A percentile compares a stretch with the other conserved stretches of the same genome.
phyloP scores from a whole-genome alignment of 2,329 filamentous ascomycete species.

The Chrysoporthe cubensis region DNA sequence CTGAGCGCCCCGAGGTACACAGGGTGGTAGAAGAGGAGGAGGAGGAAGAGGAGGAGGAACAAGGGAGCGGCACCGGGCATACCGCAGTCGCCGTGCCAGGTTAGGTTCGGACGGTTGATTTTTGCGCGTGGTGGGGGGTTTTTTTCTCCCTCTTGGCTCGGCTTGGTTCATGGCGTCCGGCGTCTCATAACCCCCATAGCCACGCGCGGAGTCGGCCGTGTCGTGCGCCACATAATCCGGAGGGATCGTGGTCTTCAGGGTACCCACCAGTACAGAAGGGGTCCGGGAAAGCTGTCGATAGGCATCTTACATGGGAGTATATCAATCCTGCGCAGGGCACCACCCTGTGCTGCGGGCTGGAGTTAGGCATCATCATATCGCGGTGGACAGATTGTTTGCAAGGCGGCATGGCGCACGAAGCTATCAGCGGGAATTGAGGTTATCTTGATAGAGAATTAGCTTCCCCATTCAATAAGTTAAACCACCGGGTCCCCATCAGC shows the following conservation, averaged over 20 bases:
- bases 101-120: not conserved
- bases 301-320: not conserved
- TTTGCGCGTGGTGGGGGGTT: not conserved
- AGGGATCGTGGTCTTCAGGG: not conserved
- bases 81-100: not conserved
- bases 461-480: no score
- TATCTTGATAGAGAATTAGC: no score
- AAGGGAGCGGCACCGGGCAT: no score
- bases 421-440: no score
- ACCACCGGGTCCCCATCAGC: no score
- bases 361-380: not conserved
- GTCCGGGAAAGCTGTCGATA: not conserved
- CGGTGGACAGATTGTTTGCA: not conserved
- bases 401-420: not conserved
- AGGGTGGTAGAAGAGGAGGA: no score
- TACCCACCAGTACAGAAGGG: conserved; percentile 2
- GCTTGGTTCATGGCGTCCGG: not conserved
- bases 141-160: not conserved
- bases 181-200: not conserved
- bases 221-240: no score
- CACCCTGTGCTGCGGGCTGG: not conserved
- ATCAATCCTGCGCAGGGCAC: not conserved
- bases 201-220: not conserved
- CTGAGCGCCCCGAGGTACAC: not conserved
- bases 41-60: no score